These are phyloP conservation scores for Penicillium corylophilum DNA, from an alignment of 2,329 filamentous ascomycete species.

Conservation along the genomic window DNA sequence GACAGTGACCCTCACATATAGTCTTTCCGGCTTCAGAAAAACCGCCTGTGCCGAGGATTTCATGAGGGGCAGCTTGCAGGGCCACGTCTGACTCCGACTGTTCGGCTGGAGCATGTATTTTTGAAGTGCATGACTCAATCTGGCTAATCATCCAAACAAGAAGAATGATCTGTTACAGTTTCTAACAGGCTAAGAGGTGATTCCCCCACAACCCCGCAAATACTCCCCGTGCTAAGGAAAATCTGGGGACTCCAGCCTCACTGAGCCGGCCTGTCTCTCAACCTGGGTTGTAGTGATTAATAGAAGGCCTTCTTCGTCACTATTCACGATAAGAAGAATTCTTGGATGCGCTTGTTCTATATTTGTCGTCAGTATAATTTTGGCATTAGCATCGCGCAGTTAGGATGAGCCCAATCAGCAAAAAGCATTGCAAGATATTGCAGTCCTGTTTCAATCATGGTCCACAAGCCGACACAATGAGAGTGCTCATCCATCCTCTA, in stretches of 20 bases:
- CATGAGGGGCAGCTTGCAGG: background rate
- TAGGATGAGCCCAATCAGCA: background rate
- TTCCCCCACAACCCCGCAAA: conserved; percentile 12
- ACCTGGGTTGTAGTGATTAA: background rate
- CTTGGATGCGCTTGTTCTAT: background rate
- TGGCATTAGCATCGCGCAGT: background rate
- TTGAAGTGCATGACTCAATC: background rate
- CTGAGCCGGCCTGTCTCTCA: background rate
- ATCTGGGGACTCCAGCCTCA: conserved; percentile 12
- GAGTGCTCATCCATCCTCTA: background rate
- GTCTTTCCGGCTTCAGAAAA: background rate
- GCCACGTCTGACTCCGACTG: too few species aligned
- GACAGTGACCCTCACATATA: background rate
- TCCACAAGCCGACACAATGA: background rate
- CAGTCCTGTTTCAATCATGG: background rate
- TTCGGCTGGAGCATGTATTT: background rate
- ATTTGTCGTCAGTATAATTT: background rate
- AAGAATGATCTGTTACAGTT: background rate
- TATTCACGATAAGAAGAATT: background rate
- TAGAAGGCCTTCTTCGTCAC: background rate
- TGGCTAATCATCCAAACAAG: background rate
- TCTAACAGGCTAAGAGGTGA: background rate
- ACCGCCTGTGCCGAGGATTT: background rate
- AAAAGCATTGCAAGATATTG: background rate
- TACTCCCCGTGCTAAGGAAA: background rate